phyloP scores from a whole-genome alignment of 1,284 basidiomycete genomes.

The Moesziomyces aphidis region DNA sequence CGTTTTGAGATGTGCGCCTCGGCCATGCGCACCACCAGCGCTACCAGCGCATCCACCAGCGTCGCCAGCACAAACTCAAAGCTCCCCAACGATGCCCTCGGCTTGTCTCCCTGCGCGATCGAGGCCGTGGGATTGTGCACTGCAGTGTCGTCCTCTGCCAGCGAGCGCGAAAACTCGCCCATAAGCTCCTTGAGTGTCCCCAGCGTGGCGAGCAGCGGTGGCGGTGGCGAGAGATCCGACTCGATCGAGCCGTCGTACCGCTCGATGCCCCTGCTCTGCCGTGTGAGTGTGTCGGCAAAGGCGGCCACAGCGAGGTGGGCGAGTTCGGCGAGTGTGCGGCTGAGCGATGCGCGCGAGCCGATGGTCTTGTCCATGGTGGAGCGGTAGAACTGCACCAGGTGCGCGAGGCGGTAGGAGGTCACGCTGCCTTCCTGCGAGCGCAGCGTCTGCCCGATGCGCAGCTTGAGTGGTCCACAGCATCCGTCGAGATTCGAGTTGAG shows the following conservation, averaged over 20 bases:
- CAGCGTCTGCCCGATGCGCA: constrained; percentile 90
- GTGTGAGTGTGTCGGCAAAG: constrained; percentile 55
- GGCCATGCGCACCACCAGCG: constrained; percentile 39
- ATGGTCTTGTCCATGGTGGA: constrained; percentile 92
- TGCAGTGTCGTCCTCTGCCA: constrained; percentile 23
- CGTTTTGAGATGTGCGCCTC: constrained; percentile 14
- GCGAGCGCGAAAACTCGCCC: constrained; percentile 41
- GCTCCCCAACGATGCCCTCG: constrained; percentile 9
- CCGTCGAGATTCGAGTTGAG: constrained; percentile 87
- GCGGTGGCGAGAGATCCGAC: constrained; percentile 32
- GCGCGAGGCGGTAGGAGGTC: constrained; percentile 88
- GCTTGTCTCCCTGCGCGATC: neutral
- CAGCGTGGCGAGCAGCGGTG: constrained; percentile 40
- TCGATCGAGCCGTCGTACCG: constrained; percentile 40
- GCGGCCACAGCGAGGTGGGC: constrained; percentile 37
- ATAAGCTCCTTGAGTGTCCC: constrained; percentile 57
- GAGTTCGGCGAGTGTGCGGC: constrained; percentile 80
- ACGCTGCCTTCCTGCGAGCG: constrained; percentile 92
- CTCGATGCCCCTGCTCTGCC: constrained; percentile 44
- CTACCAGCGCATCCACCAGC: constrained; percentile 51
- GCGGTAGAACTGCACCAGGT: constrained; percentile 92
- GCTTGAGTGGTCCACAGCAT: constrained; percentile 77
- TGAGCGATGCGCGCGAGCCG: constrained; percentile 81
- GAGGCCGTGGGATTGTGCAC: neutral
- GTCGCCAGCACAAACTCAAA: constrained; percentile 46